A percentile compares a stretch with the other conserved stretches of the same genome.
phyloP scores from a whole-genome alignment of 2,329 filamentous ascomycete genomes.

The Parafenestella ontariensis region DNA sequence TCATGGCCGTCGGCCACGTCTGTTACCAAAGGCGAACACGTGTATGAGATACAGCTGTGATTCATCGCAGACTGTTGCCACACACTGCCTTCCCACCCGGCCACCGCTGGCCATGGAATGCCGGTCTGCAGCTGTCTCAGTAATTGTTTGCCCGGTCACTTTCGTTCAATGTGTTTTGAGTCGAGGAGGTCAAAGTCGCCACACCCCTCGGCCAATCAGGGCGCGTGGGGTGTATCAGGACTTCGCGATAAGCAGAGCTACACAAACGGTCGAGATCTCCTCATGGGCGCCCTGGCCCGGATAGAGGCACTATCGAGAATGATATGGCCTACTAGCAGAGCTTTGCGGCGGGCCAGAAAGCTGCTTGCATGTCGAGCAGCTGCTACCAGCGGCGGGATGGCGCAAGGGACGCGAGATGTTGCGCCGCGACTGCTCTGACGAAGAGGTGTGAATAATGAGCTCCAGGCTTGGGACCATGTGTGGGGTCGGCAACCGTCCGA shows the following conservation, averaged over 20 bases:
- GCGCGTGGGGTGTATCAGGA: constrained; percentile 30
- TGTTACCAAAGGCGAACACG: constrained; percentile 4
- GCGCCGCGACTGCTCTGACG: constrained; percentile 17
- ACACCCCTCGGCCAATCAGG: constrained; percentile 22
- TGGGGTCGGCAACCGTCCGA: constrained; percentile 24
- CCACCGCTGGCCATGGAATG: constrained; percentile 7
- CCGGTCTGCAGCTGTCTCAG: constrained; percentile 3
- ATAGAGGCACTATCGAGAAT: constrained; percentile 1
- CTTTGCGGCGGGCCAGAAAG: neutral
- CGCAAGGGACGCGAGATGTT: neutral
- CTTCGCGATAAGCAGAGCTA: constrained; percentile 28
- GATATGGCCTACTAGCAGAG: neutral
- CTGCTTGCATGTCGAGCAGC: constrained; percentile 10
- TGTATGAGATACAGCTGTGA: constrained; percentile 12
- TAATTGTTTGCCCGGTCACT: constrained; percentile 12
- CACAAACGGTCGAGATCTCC: constrained; percentile 5
- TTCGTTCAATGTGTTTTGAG: constrained; percentile 13
- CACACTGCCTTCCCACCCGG: neutral
- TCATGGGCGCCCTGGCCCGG: neutral
- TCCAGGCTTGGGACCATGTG: constrained; percentile 13
- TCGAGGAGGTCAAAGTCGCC: constrained; percentile 14
- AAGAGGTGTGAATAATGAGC: constrained; percentile 26
- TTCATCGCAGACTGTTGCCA: constrained; percentile 15
- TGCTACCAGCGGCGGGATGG: neutral
- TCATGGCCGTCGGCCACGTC: constrained; percentile 31